Evolutionary conservation across 2,329 filamentous ascomycete species (phyloP).

Genomic region (Sclerotinia subarctica): DNA sequence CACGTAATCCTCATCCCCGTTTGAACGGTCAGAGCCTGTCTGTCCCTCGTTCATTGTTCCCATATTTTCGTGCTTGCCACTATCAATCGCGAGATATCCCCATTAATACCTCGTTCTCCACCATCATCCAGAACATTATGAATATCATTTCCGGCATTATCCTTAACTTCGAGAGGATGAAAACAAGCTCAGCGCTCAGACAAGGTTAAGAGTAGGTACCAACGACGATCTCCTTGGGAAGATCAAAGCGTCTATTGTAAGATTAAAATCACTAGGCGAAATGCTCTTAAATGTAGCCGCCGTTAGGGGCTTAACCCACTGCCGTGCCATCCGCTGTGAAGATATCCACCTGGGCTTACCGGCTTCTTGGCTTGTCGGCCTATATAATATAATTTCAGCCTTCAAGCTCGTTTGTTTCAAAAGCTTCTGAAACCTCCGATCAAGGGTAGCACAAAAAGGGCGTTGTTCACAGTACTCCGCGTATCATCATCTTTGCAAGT

Average conservation of each 20-base stretch:
- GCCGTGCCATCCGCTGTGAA: constrained; percentile 5
- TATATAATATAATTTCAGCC: constrained; percentile 8
- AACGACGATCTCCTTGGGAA: neutral
- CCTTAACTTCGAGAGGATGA: neutral
- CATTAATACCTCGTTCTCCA: neutral
- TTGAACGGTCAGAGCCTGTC: neutral
- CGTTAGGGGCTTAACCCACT: neutral
- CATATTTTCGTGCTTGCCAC: neutral
- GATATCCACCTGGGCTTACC: neutral
- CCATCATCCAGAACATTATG: neutral
- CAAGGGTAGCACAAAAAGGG: neutral
- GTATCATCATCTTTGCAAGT: neutral
- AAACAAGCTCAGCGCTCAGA: constrained; percentile 4
- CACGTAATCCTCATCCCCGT: neutral
- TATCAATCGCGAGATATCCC: constrained; percentile 3
- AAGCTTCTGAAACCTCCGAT: constrained; percentile 20
- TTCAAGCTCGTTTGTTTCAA: constrained; percentile 18
- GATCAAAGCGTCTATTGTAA: constrained; percentile 7
- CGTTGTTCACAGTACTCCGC: constrained; percentile 6
- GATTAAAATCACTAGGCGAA: neutral
- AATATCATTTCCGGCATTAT: neutral
- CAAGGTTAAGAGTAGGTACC: neutral
- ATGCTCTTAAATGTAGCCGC: constrained; percentile 1
- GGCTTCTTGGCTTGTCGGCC: neutral
- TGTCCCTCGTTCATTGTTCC: neutral